Base-by-base conservation (phyloP, 768 basidiomycete species). In the Steccherinum ochraceum region DNA sequence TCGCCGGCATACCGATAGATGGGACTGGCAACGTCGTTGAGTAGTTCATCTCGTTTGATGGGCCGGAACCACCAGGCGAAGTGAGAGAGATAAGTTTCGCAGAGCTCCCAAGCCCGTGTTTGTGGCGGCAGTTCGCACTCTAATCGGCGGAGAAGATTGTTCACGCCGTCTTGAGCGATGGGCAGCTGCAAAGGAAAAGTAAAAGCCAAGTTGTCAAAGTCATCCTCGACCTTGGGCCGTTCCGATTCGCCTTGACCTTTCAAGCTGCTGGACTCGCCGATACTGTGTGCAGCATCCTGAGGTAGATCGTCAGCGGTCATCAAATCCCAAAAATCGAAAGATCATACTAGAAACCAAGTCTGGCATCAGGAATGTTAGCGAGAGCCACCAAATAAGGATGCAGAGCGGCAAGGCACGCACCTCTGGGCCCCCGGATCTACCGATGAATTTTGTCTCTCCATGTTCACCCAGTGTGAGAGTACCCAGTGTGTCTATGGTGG, bases 361-460 rank as follows among this genome's bases (percentile, higher is more conserved):
- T 40, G 62, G 51, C 26, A 61, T 59, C 63, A 61, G 43, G 1
- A 11, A 48, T 54, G 25, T 42, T 10, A 23, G 47, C 13, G 49
- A 46, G 48, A 12, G 23, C 12, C 13, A 26, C 18, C 2, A 42
- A 12, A 13, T 4, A 19, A 12, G 23, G n/a, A n/a, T 5, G n/a
- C 12, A 12, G 21, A 26, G 30, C 16, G 7, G 26, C 24, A 12
- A 30, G 4, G 11, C 24, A 60, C 61, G 19, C n/a, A 66, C 64
- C 75, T 89, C 86, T 21, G 86, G 76, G 20, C 85, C 86, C 11
- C 82, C 86, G 12, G 86, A 82, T 27, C 80, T 83, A 20, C 87
- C 88, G 56, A 85, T 86, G 64, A 86, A 89, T 59, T 81, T 84
- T 10, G 78, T 80, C 51, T 79, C 72, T 3, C 85, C 88, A 44